Conservation (phyloP, 345 rosid species). For the Dovyalis caffra region DNA sequence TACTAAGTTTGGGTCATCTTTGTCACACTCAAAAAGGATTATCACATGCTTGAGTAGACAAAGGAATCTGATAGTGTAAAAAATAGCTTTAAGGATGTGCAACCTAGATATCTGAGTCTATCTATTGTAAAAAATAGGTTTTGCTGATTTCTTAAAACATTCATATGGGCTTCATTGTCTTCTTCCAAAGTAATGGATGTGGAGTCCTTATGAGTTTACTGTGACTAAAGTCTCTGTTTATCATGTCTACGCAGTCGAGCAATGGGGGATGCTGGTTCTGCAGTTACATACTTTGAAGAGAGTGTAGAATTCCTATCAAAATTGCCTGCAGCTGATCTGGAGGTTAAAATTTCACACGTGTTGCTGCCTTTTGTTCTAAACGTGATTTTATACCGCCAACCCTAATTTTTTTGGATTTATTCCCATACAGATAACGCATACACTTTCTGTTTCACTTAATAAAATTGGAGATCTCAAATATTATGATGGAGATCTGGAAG, state of each 20-base stretch:
- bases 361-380: background rate
- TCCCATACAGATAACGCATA: constrained; percentile 65
- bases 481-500: constrained; percentile 75
- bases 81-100: background rate
- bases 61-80: background rate
- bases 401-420: constrained; percentile 6
- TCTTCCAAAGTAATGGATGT: background rate
- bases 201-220: background rate
- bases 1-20: background rate
- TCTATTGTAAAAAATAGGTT: background rate
- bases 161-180: background rate
- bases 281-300: constrained; percentile 80
- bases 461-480: constrained; percentile 96
- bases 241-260: constrained; percentile 64
- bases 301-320: constrained; percentile 76
- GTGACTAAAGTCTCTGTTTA: background rate
- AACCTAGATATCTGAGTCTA: background rate
- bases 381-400: background rate
- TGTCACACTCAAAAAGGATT: background rate
- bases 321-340: constrained; percentile 71
- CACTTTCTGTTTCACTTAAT: constrained; percentile 93
- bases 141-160: background rate
- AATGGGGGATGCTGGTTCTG: constrained; percentile 72
- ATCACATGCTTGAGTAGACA: background rate
- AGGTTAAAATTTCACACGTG: constrained; percentile 45